Conservation (phyloP, 2,329 filamentous ascomycete genomes). For the Colletotrichum zoysiae region DNA sequence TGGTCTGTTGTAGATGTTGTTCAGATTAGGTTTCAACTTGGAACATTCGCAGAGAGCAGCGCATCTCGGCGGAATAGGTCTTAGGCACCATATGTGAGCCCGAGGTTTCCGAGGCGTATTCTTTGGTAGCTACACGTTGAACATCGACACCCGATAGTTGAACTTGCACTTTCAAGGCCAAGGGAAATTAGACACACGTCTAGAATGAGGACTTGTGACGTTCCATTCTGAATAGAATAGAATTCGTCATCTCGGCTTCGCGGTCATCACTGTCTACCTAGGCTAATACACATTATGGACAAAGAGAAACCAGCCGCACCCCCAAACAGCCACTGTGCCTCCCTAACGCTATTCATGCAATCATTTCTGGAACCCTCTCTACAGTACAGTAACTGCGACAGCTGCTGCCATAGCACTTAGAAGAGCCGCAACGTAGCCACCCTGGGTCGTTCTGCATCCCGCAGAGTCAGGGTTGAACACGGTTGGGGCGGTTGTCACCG, state of each 20-base stretch:
- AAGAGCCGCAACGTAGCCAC: slow-evolving; percentile 4
- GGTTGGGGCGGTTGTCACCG: slow-evolving; percentile 26
- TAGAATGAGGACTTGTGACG: background rate
- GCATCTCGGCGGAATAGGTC: background rate
- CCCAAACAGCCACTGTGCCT: background rate
- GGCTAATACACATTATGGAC: slow-evolving; percentile 7
- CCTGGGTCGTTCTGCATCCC: slow-evolving; percentile 11
- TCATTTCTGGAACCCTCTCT: background rate
- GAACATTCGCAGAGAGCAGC: background rate
- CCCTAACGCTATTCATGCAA: background rate
- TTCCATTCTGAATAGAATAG: no score
- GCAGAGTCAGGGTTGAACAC: slow-evolving; percentile 11
- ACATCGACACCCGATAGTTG: background rate
- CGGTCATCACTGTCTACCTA: background rate
- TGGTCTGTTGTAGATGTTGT: background rate
- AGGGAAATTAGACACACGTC: background rate
- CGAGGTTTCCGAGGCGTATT: background rate
- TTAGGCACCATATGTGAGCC: background rate
- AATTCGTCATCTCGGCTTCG: background rate
- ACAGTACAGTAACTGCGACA: slow-evolving; percentile 9
- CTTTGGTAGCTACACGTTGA: background rate
- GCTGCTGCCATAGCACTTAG: slow-evolving; percentile 3
- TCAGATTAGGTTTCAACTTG: background rate
- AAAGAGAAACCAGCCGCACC: background rate
- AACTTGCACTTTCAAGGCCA: background rate